Evolutionary conservation across 495 filamentous ascomycete genomes (phyloP).

Genomic region (Penicillium odoratum): DNA sequence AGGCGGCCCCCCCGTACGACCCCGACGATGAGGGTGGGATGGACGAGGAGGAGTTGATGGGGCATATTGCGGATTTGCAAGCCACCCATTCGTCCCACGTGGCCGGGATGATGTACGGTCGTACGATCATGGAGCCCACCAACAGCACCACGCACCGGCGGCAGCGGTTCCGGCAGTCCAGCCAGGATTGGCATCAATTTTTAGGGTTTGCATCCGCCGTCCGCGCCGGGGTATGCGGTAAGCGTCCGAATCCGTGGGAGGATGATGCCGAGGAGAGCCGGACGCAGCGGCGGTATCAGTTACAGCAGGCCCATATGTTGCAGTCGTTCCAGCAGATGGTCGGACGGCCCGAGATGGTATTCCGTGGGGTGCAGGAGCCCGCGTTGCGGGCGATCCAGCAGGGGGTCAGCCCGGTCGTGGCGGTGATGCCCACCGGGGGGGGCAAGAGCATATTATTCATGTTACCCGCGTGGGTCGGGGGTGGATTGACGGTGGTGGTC

Average conservation of each 20-base stretch:
- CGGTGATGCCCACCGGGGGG: neutral
- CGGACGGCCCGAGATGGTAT: neutral
- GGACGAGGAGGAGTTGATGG: neutral
- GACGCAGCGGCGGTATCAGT: neutral
- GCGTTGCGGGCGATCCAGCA: neutral
- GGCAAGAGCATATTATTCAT: constrained; percentile 1
- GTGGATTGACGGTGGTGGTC: neutral
- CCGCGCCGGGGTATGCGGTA: neutral
- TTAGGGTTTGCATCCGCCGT: neutral
- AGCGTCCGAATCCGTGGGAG: neutral
- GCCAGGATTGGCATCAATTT: neutral
- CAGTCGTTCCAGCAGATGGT: neutral
- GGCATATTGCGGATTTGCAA: neutral
- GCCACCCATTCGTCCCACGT: neutral
- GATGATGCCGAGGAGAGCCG: neutral
- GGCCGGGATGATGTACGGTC: neutral
- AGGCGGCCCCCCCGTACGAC: neutral
- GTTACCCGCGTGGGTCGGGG: neutral
- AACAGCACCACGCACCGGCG: neutral
- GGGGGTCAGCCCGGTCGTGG: neutral
- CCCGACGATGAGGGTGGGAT: neutral
- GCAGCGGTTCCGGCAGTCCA: neutral
- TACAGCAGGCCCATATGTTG: neutral
- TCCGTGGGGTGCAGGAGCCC: neutral
- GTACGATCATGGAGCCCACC: neutral